Percentiles rank a stretch among this genome's conserved stretches.
phyloP scores from a whole-genome alignment of 1,139 yeast genomes.

The Saccharomycopsis hybrid region DNA sequence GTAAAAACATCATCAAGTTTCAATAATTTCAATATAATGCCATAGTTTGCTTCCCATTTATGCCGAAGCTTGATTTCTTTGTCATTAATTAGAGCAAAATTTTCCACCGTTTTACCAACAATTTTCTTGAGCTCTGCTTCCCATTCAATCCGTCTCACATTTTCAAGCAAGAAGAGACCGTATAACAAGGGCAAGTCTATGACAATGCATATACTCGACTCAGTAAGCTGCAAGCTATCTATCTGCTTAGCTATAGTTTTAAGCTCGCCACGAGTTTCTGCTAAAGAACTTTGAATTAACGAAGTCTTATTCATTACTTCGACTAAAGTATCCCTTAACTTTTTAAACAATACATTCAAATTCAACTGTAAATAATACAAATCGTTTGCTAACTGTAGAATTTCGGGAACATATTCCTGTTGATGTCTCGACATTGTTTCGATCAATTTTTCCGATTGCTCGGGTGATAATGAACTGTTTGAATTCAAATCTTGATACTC shows the following conservation, averaged over 20 bases:
- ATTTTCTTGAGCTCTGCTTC: constrained; percentile 45
- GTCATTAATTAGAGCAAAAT: constrained; percentile 49
- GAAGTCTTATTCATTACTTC: constrained; percentile 23
- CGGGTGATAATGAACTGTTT: constrained; percentile 23
- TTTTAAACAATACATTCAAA: constrained; percentile 24
- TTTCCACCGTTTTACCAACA: constrained; percentile 50
- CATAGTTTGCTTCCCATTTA: constrained; percentile 62
- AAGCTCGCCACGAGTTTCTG: constrained; percentile 29
- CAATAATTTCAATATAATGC: constrained; percentile 37
- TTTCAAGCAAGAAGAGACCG: constrained; percentile 71
- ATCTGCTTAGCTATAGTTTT: constrained; percentile 30
- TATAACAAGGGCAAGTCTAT: constrained; percentile 75
- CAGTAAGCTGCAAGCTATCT: constrained; percentile 37
- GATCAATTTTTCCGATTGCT: constrained; percentile 25
- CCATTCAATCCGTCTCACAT: constrained; percentile 66
- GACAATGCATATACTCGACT: constrained; percentile 42
- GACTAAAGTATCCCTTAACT: constrained; percentile 24
- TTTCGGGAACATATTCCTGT: constrained; percentile 28
- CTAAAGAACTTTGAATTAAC: constrained; percentile 24
- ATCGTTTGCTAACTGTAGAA: constrained; percentile 27
- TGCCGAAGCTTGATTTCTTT: constrained; percentile 52
- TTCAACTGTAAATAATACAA: constrained; percentile 26
- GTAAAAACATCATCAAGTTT: constrained; percentile 25
- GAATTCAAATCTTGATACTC: constrained; percentile 10
- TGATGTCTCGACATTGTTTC: constrained; percentile 28